Evolutionary conservation across 257 asterid genomes (phyloP).

Genomic region (Avicennia marina): DNA sequence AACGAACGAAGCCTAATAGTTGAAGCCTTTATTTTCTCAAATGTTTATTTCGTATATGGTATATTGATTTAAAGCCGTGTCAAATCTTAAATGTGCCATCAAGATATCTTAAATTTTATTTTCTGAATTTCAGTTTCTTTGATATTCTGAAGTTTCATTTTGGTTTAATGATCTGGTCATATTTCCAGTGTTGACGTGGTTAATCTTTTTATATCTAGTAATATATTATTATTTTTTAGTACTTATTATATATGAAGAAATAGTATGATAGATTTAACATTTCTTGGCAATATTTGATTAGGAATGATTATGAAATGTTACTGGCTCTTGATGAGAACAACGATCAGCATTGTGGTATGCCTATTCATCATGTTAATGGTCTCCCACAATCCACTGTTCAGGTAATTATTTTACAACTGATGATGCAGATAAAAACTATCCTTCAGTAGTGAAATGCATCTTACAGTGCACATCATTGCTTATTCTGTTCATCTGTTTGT

Average conservation of each 20-base stretch:
- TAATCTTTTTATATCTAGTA: neutral
- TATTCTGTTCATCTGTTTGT: constrained; percentile 8
- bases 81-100: too few relatives aligned
- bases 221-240: neutral
- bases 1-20: too few relatives aligned
- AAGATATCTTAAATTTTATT: too few relatives aligned
- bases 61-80: too few relatives aligned
- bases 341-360: constrained; percentile 65
- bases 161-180: too few relatives aligned
- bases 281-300: constrained; percentile 19
- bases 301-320: constrained; percentile 88
- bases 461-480: constrained; percentile 6
- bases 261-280: neutral
- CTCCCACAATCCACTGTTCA: constrained; percentile 86
- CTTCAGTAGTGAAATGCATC: too few relatives aligned
- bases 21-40: too few relatives aligned
- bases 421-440: neutral
- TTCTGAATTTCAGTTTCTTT: too few relatives aligned
- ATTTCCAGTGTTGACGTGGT: too few relatives aligned
- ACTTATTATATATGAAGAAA: neutral
- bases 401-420: constrained; percentile 35
- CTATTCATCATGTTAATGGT: constrained; percentile 57
- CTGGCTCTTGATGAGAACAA: constrained; percentile 89
- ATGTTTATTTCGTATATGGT: too few relatives aligned
- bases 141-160: too few relatives aligned